phyloP scores from a whole-genome alignment of 345 rosid species.

The Pelargonium nanum region DNA sequence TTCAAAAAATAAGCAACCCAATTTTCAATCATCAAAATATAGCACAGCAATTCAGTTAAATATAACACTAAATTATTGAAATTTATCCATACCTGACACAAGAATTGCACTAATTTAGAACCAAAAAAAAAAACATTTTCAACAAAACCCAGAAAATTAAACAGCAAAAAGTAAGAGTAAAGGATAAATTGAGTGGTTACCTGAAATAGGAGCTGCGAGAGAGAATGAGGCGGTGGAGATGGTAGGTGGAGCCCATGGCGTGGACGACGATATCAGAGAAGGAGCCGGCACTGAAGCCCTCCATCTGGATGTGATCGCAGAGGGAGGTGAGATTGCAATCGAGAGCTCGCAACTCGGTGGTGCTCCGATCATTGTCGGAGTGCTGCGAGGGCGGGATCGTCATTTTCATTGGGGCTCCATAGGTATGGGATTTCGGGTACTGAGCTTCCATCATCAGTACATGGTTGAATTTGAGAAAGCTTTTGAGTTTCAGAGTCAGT shows the following conservation, averaged over 20 bases:
- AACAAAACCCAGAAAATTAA: background rate
- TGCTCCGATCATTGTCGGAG: conserved; percentile 57
- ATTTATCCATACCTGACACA: background rate
- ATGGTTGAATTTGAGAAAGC: too few species aligned
- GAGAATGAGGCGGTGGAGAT: conserved; percentile 84
- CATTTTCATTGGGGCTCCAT: conserved; percentile 31
- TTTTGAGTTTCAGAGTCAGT: too few species aligned
- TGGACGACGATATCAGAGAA: conserved; percentile 85
- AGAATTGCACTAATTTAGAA: too few species aligned
- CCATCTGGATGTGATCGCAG: conserved; percentile 82
- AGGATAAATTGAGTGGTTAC: conserved; percentile 20
- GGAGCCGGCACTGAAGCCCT: conserved; percentile 72
- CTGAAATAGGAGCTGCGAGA: conserved; percentile 96
- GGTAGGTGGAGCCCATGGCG: conserved; percentile 78
- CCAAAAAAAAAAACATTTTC: background rate
- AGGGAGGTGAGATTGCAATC: conserved; percentile 84
- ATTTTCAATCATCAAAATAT: background rate
- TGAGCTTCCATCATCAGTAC: conserved; percentile 25
- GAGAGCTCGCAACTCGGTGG: conserved; percentile 56
- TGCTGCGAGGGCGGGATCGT: conserved; percentile 36
- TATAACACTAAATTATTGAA: too few species aligned
- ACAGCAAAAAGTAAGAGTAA: background rate
- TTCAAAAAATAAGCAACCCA: background rate
- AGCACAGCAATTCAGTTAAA: background rate
- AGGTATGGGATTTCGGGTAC: conserved; percentile 25